Conservation (phyloP, 148 eudicot genomes). For the Diospyros lotus region DNA sequence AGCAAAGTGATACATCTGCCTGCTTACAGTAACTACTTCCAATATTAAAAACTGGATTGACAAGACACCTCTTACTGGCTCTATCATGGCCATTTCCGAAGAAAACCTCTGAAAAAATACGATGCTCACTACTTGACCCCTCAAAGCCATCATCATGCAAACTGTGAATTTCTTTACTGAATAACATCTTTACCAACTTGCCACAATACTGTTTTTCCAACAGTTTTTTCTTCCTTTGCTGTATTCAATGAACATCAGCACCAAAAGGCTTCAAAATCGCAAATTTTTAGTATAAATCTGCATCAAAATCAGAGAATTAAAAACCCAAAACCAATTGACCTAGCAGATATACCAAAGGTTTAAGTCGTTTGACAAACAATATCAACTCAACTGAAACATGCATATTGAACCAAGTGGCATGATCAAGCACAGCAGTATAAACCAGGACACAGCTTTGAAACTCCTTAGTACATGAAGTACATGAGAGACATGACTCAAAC, state of each 20-base stretch:
- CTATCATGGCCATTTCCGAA: conserved; percentile 38
- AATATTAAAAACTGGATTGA: conserved; percentile 31
- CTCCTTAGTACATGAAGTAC: not conserved
- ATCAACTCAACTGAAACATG: too few species aligned
- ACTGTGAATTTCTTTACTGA: conserved; percentile 24
- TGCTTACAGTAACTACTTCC: conserved; percentile 25
- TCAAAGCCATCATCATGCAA: conserved; percentile 68
- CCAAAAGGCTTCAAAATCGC: not conserved
- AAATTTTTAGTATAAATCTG: too few species aligned
- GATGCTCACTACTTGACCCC: conserved; percentile 55
- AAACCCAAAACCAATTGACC: too few species aligned
- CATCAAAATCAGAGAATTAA: too few species aligned
- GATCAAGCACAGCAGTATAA: not conserved
- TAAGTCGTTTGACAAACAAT: too few species aligned
- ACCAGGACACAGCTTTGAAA: not conserved
- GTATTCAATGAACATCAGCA: conserved; percentile 3
- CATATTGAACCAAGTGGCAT: too few species aligned
- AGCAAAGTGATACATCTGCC: conserved; percentile 31
- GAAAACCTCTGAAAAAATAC: conserved; percentile 56
- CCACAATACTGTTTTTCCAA: conserved; percentile 6
- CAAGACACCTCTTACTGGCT: conserved; percentile 30
- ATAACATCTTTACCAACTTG: conserved; percentile 22
- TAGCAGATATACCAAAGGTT: too few species aligned
- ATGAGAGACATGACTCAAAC: not conserved
- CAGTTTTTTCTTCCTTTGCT: conserved; percentile 10